phyloP scores from a whole-genome alignment of 257 asterid species.

The Salvia splendens region DNA sequence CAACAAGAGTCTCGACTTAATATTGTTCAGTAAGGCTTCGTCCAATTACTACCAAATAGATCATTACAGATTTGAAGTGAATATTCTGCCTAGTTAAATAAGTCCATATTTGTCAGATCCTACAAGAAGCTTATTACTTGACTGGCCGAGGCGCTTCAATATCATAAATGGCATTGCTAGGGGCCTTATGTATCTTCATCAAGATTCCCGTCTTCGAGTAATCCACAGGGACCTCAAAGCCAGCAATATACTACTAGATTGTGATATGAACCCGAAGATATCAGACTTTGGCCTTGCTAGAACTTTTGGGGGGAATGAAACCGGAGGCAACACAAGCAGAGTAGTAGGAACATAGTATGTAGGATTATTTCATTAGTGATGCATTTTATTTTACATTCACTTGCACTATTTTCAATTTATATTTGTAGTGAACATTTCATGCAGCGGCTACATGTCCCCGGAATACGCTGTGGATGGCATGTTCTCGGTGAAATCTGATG shows the following conservation, averaged over 20 bases:
- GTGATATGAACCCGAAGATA: conserved; percentile 48
- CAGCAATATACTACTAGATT: conserved; percentile 46
- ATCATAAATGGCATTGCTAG: conserved; percentile 45
- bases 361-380: no score
- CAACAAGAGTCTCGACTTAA: conserved; percentile 44
- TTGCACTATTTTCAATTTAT: no score
- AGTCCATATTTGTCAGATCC: conserved; percentile 24
- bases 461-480: conserved; percentile 38
- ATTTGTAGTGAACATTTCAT: background rate
- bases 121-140: conserved; percentile 16
- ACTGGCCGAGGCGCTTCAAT: conserved; percentile 37
- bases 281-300: conserved; percentile 57
- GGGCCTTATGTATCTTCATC: conserved; percentile 54
- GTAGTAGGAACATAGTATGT: conserved; percentile 34
- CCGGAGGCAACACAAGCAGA: conserved; percentile 12
- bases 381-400: no score
- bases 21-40: conserved; percentile 23
- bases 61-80: no score
- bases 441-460: conserved; percentile 50
- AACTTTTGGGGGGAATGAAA: conserved; percentile 38
- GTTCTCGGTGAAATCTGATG: conserved; percentile 47
- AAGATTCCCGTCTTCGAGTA: conserved; percentile 48
- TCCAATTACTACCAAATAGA: no score
- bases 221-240: conserved; percentile 56
- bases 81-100: no score